Evolutionary conservation across 2,329 filamentous ascomycete genomes (phyloP), one percentile per base, ranked within the genome.

Genomic region (Juglanconis oblonga): DNA sequence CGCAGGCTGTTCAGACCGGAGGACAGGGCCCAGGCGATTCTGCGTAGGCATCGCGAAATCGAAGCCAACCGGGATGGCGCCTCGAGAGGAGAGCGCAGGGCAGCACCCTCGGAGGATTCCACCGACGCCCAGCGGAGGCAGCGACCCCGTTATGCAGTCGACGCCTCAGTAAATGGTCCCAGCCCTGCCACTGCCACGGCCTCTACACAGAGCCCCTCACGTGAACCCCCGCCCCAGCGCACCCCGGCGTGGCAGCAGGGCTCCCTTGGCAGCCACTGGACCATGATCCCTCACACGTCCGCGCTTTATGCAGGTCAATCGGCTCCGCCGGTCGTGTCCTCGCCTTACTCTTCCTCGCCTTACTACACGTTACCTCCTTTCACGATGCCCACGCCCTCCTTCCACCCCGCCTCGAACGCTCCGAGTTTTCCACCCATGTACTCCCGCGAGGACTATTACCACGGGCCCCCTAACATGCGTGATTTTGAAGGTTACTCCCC

Each of bases 101-200:
- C 72, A 47, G 71, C 71, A 13, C 65, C 45, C 45, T 11, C 68
- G 3, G 62, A 53, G 35, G 70, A 73, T 10, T 48, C 60, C 42
- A 63, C 66, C 44, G 69, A 71, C n/a, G 63, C 62, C 32, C 69
- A 71, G 44, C 69, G 71, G 36, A 68, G 72, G 53, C 64, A 67
- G 50, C 71, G 72, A 40, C 64, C 70, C 29, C 71, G 72, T 4
- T 48, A 31, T 13, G 8, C 45, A 9, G 45, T 10, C 45, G 45
- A 48, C 24, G 24, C 24, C 24, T 24, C 24, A 24, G 24, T 24
- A 24, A 24, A 24, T 24, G 24, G 24, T 11, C 24, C 10, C 45
- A 48, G 31, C 9, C 24, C 17, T 9, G 4, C 5, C 24, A 11
- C 17, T 31, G 4, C 45, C 4, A 29, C 45, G 4, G 17, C n/a